phyloP scores from a whole-genome alignment of 768 basidiomycete species.

The Cystobasidiopsis lactophilus region DNA sequence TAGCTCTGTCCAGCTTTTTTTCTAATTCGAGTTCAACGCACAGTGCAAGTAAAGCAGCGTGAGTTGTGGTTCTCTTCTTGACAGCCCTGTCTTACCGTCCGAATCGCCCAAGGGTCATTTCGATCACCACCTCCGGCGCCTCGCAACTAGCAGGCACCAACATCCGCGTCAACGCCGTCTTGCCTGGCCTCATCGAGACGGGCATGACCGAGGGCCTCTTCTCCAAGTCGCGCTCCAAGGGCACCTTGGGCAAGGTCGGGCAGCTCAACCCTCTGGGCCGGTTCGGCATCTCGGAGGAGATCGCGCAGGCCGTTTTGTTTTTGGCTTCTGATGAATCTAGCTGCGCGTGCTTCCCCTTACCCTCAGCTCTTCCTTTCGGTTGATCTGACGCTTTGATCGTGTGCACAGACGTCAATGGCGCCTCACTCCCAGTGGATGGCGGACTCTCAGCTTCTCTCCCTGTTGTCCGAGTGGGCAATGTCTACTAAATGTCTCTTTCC shows the following conservation, averaged over 20 bases:
- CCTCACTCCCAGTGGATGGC: constrained; percentile 67
- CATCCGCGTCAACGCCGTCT: constrained; percentile 50
- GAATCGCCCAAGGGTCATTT: constrained; percentile 43
- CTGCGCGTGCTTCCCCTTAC: not conserved
- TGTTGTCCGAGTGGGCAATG: constrained; percentile 37
- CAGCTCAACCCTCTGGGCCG: constrained; percentile 63
- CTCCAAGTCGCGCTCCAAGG: constrained; percentile 49
- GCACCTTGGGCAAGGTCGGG: constrained; percentile 54
- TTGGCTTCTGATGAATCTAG: constrained; percentile 30
- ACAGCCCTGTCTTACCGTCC: not conserved
- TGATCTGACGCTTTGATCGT: no score
- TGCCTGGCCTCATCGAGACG: not conserved
- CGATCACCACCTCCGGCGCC: constrained; percentile 57
- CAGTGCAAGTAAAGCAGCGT: constrained; percentile 50
- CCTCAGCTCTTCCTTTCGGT: not conserved
- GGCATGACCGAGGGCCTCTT: constrained; percentile 69
- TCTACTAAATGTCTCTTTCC: constrained; percentile 1
- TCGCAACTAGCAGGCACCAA: constrained; percentile 61
- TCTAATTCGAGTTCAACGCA: no score
- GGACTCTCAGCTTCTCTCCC: constrained; percentile 61
- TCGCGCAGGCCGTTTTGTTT: constrained; percentile 65
- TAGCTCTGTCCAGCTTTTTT: no score
- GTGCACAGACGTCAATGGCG: constrained; percentile 46
- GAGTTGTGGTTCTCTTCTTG: constrained; percentile 21
- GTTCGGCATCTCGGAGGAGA: constrained; percentile 39